Conservation (phyloP, 2,329 filamentous ascomycete species). For the Aspergillus sp. region DNA sequence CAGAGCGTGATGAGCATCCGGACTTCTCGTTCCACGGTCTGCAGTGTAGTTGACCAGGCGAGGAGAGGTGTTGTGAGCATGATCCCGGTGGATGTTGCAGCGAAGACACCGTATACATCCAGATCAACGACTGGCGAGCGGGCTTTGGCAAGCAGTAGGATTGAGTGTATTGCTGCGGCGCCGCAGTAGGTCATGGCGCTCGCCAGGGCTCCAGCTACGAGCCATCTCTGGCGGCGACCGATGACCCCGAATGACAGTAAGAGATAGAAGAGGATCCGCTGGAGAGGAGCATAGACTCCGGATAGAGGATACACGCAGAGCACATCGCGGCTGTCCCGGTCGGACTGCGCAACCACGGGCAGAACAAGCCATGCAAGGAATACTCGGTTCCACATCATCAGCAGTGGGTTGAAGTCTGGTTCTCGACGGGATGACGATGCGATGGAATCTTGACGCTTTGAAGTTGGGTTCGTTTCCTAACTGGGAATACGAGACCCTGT, state of each 20-base stretch:
- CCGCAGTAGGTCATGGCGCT: conserved; percentile 6
- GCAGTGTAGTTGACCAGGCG: not conserved
- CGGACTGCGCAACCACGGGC: not conserved
- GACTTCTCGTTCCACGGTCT: not conserved
- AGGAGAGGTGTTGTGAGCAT: conserved; percentile 5
- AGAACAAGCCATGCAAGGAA: not conserved
- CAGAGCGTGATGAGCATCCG: not conserved
- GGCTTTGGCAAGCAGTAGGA: not conserved
- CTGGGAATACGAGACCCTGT: too few species aligned
- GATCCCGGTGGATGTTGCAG: not conserved
- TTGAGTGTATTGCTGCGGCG: not conserved
- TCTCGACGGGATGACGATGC: too few species aligned
- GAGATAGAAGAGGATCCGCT: conserved; percentile 3
- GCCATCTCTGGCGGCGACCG: conserved; percentile 6
- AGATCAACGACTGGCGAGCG: not conserved
- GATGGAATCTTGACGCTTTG: too few species aligned
- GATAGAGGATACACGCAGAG: conserved; percentile 4
- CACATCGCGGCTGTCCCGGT: not conserved
- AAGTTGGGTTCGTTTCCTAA: too few species aligned
- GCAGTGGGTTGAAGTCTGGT: too few species aligned
- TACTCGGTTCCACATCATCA: not conserved
- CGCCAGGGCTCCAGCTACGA: conserved; percentile 4
- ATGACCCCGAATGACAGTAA: not conserved
- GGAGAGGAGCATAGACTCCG: not conserved
- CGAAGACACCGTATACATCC: conserved; percentile 5